Conservation (phyloP, 2,329 filamentous ascomycete species). For the Fusarium sp. region DNA sequence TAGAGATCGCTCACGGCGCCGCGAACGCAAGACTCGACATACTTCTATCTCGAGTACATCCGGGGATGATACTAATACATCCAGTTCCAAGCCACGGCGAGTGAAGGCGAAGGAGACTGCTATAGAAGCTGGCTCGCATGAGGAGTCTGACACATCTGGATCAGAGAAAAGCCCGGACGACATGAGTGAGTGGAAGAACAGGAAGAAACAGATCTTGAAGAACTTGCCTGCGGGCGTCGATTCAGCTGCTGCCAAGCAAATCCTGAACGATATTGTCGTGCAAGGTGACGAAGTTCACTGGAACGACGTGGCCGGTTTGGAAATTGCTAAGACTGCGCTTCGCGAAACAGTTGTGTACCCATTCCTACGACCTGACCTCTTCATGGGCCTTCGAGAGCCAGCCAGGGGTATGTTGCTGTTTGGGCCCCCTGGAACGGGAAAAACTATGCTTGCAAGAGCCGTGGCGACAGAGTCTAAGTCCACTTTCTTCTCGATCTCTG, state of each 20-base stretch:
- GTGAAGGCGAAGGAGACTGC: constrained; percentile 49
- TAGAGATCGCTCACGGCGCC: constrained; percentile 36
- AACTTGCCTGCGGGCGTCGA: constrained; percentile 86
- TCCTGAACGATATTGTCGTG: constrained; percentile 95
- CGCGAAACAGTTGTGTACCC: constrained; percentile 98
- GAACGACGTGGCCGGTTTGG: constrained; percentile 91
- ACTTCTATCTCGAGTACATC: constrained; percentile 44
- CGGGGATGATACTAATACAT: constrained; percentile 39
- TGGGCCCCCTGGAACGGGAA: constrained; percentile 96
- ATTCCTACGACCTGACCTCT: constrained; percentile 92
- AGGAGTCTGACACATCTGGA: constrained; percentile 57
- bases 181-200: constrained; percentile 68
- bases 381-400: constrained; percentile 94
- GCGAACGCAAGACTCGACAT: constrained; percentile 34
- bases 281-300: constrained; percentile 95
- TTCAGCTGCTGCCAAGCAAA: constrained; percentile 83
- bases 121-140: constrained; percentile 58
- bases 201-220: constrained; percentile 74
- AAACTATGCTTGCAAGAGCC: constrained; percentile 93
- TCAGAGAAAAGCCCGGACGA: constrained; percentile 54
- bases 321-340: constrained; percentile 88
- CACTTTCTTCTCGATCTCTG: constrained; percentile 97
- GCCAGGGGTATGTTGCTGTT: constrained; percentile 96
- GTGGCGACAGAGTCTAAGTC: constrained; percentile 95
- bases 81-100: constrained; percentile 41